Conservation (phyloP, 768 basidiomycete genomes). For the Saitozyma sp. region DNA sequence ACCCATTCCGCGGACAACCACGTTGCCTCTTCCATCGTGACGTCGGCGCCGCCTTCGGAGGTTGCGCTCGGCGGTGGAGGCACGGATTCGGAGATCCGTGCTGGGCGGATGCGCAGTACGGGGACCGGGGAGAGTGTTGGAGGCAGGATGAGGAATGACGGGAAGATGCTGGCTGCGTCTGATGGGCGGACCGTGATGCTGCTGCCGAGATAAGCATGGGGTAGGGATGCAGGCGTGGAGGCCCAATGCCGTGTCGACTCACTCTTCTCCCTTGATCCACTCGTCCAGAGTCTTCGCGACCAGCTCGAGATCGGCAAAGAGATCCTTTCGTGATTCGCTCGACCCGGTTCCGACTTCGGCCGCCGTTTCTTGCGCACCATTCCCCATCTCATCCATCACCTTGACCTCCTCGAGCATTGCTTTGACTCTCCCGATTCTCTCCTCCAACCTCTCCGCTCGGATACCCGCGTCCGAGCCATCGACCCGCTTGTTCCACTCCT, state of each 20-base stretch:
- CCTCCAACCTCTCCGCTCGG: conserved; percentile 12
- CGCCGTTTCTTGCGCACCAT: conserved; percentile 1
- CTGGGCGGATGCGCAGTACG: conserved; percentile 21
- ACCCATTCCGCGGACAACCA: conserved; percentile 23
- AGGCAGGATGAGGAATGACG: conserved; percentile 26
- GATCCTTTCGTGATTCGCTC: conserved; percentile 11
- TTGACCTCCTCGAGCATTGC: conserved; percentile 28
- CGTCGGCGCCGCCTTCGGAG: neutral
- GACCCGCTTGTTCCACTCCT: conserved; percentile 19
- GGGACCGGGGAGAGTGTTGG: conserved; percentile 8
- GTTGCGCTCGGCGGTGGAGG: conserved; percentile 1
- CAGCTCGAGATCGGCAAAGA: conserved; percentile 30
- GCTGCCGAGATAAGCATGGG: neutral
- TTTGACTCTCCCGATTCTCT: conserved; percentile 13
- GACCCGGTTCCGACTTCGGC: conserved; percentile 3
- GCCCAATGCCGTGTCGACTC: conserved; percentile 5
- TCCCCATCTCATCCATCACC: conserved; percentile 25
- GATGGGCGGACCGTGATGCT: conserved; percentile 7
- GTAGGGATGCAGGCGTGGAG: neutral
- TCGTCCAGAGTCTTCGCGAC: conserved; percentile 10
- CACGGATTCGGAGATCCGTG: conserved; percentile 14
- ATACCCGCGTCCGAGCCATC: conserved; percentile 2
- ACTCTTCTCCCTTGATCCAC: conserved; percentile 10
- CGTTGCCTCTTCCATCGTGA: neutral
- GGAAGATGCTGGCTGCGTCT: conserved; percentile 13